phyloP scores from a whole-genome alignment of 2,329 filamentous ascomycete genomes.

The Verticillium longisporum region DNA sequence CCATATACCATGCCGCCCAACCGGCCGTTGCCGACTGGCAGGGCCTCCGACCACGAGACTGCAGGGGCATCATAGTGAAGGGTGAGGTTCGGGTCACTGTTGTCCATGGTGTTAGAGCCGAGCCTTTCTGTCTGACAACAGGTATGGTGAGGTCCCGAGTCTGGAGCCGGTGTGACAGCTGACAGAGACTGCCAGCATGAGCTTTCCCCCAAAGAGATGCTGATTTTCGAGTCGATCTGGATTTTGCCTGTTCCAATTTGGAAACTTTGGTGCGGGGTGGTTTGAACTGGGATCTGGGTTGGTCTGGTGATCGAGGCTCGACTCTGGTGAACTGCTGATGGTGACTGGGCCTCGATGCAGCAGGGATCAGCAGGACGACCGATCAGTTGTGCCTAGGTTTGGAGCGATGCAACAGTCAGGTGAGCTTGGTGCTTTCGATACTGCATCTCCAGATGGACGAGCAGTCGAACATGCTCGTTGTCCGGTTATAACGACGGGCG shows the following conservation, averaged over 20 bases:
- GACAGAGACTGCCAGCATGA: neutral
- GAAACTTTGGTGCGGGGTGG: neutral
- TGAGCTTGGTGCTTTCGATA: neutral
- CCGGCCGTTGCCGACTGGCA: slow-evolving; percentile 38
- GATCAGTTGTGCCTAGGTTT: neutral
- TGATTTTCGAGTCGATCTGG: neutral
- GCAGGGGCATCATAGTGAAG: slow-evolving; percentile 22
- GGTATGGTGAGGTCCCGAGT: neutral
- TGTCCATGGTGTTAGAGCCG: slow-evolving; percentile 4
- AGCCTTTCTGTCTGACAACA: neutral
- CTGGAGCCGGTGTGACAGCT: neutral
- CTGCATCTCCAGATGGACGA: too few species aligned
- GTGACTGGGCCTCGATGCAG: neutral
- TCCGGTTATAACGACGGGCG: neutral
- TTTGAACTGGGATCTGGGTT: neutral
- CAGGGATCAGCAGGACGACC: neutral
- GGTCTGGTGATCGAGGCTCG: neutral
- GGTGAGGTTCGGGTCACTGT: slow-evolving; percentile 3
- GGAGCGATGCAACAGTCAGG: neutral
- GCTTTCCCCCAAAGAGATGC: too few species aligned
- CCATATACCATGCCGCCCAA: slow-evolving; percentile 31
- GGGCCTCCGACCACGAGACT: slow-evolving; percentile 19
- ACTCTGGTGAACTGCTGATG: neutral
- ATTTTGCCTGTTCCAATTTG: neutral
- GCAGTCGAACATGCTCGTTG: neutral